Evolutionary conservation across 306 rosid genomes (phyloP).

Genomic region (Lathyrus oleraceus): DNA sequence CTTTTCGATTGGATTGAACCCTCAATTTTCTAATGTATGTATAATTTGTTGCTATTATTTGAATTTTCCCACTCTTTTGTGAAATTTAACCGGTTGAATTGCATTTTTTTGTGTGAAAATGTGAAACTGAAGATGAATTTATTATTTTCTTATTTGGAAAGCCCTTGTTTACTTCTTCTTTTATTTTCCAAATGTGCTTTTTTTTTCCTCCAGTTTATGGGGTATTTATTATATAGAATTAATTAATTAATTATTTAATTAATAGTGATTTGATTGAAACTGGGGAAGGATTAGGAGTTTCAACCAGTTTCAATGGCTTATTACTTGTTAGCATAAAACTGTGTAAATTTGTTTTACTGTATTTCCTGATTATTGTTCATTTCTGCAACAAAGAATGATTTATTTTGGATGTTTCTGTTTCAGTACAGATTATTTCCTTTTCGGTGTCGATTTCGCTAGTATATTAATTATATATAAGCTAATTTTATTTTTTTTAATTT

Average conservation of each 20-base stretch:
- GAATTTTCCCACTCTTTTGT: constrained; percentile 7
- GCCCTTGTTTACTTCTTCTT: too few species aligned
- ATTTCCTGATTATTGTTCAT: constrained; percentile 28
- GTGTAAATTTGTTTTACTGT: neutral
- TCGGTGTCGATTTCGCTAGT: constrained; percentile 22
- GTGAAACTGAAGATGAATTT: constrained; percentile 1
- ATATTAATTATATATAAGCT: constrained; percentile 16
- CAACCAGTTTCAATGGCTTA: constrained; percentile 12
- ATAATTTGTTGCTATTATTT: neutral
- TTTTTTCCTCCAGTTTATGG: constrained; percentile 26
- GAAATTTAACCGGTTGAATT: constrained; percentile 1
- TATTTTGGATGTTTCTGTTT: neutral
- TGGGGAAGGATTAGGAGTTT: constrained; percentile 30
- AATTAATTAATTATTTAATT: neutral
- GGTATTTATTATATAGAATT: constrained; percentile 13
- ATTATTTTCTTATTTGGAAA: constrained; percentile 5
- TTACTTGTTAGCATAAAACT: neutral
- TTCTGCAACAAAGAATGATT: neutral
- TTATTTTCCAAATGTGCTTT: constrained; percentile 1
- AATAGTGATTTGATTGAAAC: too few species aligned
- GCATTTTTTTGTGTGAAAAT: constrained; percentile 29
- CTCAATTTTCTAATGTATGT: neutral
- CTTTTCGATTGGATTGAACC: neutral
- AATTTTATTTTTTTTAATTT: constrained; percentile 23
- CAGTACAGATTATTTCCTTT: constrained; percentile 7